phyloP scores from a whole-genome alignment of 2,329 filamentous ascomycete genomes.

The Sordariomycetes sp. region DNA sequence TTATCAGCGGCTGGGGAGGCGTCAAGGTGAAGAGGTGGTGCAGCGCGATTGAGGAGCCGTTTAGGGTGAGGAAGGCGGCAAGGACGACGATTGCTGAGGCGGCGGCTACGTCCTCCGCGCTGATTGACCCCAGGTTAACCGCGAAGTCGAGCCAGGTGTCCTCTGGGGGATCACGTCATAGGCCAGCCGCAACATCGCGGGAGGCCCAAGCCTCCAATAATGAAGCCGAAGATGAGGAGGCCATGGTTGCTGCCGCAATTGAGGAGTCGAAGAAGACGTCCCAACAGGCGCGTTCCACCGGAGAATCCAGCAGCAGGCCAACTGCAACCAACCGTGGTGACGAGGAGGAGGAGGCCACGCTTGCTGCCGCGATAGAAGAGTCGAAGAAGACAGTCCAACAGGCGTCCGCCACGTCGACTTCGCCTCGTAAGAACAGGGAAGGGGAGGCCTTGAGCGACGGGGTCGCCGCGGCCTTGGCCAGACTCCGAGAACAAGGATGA shows the following conservation, averaged over 20 bases:
- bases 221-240: conserved; percentile 39
- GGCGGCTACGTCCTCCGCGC: neutral
- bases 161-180: neutral
- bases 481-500: conserved; percentile 35
- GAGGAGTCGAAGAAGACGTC: conserved; percentile 32
- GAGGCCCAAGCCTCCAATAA: conserved; percentile 16
- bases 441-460: conserved; percentile 36
- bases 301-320: too few relatives aligned
- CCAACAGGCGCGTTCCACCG: conserved; percentile 13
- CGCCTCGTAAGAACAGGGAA: neutral
- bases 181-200: neutral
- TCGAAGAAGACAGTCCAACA: conserved; percentile 26
- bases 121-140: neutral
- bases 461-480: conserved; percentile 50
- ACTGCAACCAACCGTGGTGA: conserved; percentile 28
- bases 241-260: conserved; percentile 34
- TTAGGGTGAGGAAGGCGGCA: conserved; percentile 63
- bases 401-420: conserved; percentile 3
- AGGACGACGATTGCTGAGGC: conserved; percentile 23
- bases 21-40: conserved; percentile 88
- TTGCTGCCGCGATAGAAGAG: conserved; percentile 35
- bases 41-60: conserved; percentile 72
- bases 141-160: neutral
- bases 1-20: conserved; percentile 89
- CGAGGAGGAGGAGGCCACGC: conserved; percentile 36